Evolutionary conservation across 495 filamentous ascomycete species (phyloP), one percentile per base, ranked within the genome.

Genomic region (Penicillium longicatenatum): DNA sequence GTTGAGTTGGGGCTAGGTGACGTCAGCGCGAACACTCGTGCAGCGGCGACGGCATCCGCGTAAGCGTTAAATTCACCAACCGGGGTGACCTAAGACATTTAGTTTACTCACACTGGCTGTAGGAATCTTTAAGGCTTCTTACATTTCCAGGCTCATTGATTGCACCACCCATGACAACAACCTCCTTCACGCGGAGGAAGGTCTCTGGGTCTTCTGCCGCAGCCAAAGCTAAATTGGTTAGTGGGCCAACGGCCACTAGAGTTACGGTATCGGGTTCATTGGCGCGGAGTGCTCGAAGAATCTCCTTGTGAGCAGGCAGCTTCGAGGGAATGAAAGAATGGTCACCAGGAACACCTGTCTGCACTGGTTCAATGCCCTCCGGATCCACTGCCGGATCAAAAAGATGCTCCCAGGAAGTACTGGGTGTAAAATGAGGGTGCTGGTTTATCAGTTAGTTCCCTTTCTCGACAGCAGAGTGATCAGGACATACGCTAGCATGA

Each of bases 111-210:
- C 14, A 12, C 45, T 24, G 33, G 22, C n/a, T 11, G 14, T 8
- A 16, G 1, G 11, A 2, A 6, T 30, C 1, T 16, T 24, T 46
- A 1, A 35, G 42, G 20, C 24, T 14, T 70, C 75, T 65, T 68
- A 86, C 84, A 74, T 99, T 99, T 50, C 94, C 94, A 26, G 84
- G 80, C 17, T 84, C 66, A 41, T 87, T 78, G 44, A 98, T 82
- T n/a, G 89, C 84, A 55, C 94, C 95, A 33, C 93, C 94, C 94
- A 99, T 99, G n/a, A 96, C 87, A 19, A 97, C 86, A 3, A 99
- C 85, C 68, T 96, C 89, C 68, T 95, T 96, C 24, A 84, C 91
- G 20, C 86, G 84, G 4, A 98, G 82, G 75, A 99, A 96, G 5
- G 91, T 87, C 65, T 90, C 86, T 2, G 91, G 85, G 59, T 96